Conservation (phyloP, 805 yeast species). For the Scheffersomyces spartinae region DNA sequence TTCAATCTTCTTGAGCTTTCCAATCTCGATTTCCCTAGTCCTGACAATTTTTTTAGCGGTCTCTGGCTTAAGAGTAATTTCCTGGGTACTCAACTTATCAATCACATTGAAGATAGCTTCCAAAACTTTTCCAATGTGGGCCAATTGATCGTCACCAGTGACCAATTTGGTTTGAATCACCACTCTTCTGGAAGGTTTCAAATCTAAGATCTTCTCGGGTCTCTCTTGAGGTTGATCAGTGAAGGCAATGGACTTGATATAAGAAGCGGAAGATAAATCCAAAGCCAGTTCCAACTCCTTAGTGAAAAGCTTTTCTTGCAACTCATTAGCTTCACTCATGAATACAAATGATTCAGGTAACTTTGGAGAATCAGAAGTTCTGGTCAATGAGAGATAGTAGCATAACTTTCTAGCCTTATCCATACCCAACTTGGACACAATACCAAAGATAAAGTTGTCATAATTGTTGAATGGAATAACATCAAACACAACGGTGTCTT, state of each 20-base stretch:
- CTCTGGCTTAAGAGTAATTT: conserved; percentile 56
- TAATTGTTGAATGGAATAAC: conserved; percentile 44
- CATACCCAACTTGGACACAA: conserved; percentile 82
- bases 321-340: conserved; percentile 83
- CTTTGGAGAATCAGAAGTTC: conserved; percentile 58
- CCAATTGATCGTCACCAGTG: conserved; percentile 35
- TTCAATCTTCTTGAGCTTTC: conserved; percentile 56
- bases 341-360: conserved; percentile 69
- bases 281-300: conserved; percentile 26
- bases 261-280: conserved; percentile 28
- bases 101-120: conserved; percentile 46
- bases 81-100: conserved; percentile 42
- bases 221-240: conserved; percentile 75
- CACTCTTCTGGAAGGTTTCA: conserved; percentile 41
- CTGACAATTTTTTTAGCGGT: conserved; percentile 63
- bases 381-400: conserved; percentile 78
- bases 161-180: conserved; percentile 45
- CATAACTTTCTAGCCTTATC: conserved; percentile 59
- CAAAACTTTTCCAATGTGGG: conserved; percentile 37
- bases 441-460: conserved; percentile 69
- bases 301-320: conserved; percentile 54
- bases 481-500: conserved; percentile 49
- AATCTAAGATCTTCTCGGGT: conserved; percentile 51
- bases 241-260: conserved; percentile 57
- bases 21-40: conserved; percentile 64